Base-by-base conservation (phyloP, 495 filamentous ascomycete species). In the Lineolata rhizophorae region DNA sequence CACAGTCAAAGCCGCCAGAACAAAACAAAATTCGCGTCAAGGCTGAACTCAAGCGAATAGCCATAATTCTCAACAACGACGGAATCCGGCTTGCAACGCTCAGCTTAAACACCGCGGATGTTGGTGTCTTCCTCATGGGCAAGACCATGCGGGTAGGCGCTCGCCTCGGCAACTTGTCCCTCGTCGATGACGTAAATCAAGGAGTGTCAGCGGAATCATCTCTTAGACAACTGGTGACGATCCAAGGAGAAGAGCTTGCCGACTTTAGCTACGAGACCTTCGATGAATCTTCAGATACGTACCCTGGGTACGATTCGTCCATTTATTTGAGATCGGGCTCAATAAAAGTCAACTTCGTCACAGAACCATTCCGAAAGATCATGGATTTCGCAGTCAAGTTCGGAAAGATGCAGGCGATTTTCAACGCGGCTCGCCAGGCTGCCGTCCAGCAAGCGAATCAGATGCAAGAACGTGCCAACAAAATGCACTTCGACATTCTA, bases 331-430 rank as follows among this genome's bases (percentile, higher is more conserved):
- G 83, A 16, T 82, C 87, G 18, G 87, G 83, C 3, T 95, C 87
- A 0, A 73, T 97, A 49, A 93, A 87, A 51, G 61, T 97, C 48
- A 94, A 93, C 47, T 95, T 97, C 47, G 50, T 94, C 5, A 82
- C 91, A 41, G 87, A 95, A 48, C 87, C 87, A 3, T 95, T 93
- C 57, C 76, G 90, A 26, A 95, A 95, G 54, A 97, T 97, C 37
- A 79, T 95, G 53, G 78, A 92, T 45, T 97, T 95, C 53, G 60
- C 83, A 18, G 79, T 97, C 44, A 97, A 97, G 42, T 97, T 97
- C 45, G 87, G 87, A 35, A 91, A 91, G 54, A 97, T 97, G 87
- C 87, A 95, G 52, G 83, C 87, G 15, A 83, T 97, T 29, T 95
- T 92, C 62, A 95, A 97, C 49, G 85, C 87, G 13, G 87, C 87